Percentiles rank a stretch among this genome's conserved stretches.
Conservation (phyloP, 1,284 basidiomycete species). For the Ustilago xerochloae region DNA sequence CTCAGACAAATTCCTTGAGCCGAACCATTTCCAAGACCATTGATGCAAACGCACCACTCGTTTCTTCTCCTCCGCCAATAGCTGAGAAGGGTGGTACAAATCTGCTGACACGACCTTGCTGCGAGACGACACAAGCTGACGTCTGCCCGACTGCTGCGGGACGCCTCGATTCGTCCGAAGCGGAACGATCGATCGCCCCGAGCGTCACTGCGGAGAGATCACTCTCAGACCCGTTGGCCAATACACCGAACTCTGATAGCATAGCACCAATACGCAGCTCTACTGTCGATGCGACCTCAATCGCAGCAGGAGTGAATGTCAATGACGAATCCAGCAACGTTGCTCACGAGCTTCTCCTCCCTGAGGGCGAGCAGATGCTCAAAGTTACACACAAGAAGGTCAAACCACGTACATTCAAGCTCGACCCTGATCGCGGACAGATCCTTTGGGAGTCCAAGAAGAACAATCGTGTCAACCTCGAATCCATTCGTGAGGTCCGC, state of each 20-base stretch:
- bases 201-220: background rate
- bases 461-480: conserved; percentile 80
- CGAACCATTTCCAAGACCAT: conserved; percentile 16
- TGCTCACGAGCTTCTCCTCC: conserved; percentile 29
- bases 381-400: conserved; percentile 88
- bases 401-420: conserved; percentile 78
- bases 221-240: too few species aligned
- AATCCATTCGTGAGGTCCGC: conserved; percentile 90
- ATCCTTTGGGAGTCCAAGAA: conserved; percentile 87
- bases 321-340: background rate
- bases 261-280: background rate
- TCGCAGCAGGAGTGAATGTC: too few species aligned
- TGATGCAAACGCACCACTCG: background rate
- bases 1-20: background rate
- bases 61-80: conserved; percentile 12
- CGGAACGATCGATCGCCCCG: background rate
- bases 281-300: background rate
- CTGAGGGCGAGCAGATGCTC: conserved; percentile 73
- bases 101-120: background rate
- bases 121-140: background rate
- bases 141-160: background rate
- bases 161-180: background rate
- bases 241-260: background rate
- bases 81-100: background rate
- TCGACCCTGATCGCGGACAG: conserved; percentile 82